phyloP scores from a whole-genome alignment of 345 rosid species.

The Aquilaria sinensis region DNA sequence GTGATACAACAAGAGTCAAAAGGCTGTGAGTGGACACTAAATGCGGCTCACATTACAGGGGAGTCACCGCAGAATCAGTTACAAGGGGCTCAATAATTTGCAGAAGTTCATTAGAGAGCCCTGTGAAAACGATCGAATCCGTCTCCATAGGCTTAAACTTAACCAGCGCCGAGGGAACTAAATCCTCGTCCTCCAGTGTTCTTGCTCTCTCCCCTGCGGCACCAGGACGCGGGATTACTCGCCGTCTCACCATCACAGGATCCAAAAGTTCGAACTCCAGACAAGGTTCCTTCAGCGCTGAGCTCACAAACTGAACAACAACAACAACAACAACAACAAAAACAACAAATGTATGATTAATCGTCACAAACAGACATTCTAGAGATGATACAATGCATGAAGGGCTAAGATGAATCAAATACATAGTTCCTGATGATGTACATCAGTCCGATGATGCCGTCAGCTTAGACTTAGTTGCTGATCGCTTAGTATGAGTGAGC shows the following conservation, averaged over 20 bases:
- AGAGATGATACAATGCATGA: not conserved
- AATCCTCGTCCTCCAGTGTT: constrained; percentile 67
- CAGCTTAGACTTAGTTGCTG: no score
- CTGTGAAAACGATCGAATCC: constrained; percentile 56
- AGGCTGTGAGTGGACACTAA: not conserved
- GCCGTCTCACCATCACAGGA: constrained; percentile 57
- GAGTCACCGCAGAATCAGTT: constrained; percentile 9
- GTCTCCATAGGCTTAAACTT: constrained; percentile 75
- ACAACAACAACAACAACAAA: not conserved
- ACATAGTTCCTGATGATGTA: no score
- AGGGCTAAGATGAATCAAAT: no score
- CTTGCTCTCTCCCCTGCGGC: constrained; percentile 44
- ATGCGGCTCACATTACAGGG: constrained; percentile 3
- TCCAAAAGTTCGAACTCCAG: constrained; percentile 77
- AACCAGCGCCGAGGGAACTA: constrained; percentile 87
- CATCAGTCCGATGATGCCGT: no score
- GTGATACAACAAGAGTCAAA: not conserved
- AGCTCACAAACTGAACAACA: constrained; percentile 61
- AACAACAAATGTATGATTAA: not conserved
- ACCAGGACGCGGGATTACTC: constrained; percentile 54
- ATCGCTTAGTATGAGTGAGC: no score
- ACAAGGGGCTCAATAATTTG: constrained; percentile 50
- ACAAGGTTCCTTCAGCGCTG: constrained; percentile 74
- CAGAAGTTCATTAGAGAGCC: constrained; percentile 65
- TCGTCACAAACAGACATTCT: not conserved